Percentiles rank a stretch among this genome's conserved stretches.
Conservation (phyloP, 306 rosid genomes). For the Cajanus cajan region DNA sequence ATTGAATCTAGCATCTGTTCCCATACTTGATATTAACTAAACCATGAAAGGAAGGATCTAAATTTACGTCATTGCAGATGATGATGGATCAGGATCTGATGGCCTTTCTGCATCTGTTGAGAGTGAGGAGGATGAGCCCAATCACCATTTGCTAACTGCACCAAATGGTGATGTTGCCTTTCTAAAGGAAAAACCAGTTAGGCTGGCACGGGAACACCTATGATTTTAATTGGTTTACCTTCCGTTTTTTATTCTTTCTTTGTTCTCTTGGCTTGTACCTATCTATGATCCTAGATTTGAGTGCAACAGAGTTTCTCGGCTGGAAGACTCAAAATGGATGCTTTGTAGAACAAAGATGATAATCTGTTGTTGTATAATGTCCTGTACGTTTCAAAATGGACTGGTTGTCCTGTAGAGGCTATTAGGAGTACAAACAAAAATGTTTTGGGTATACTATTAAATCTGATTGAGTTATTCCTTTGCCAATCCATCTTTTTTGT, state of each 20-base stretch:
- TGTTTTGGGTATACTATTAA: neutral
- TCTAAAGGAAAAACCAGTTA: conserved; percentile 69
- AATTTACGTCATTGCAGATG: conserved; percentile 53
- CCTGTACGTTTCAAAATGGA: conserved; percentile 25
- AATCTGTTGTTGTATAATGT: conserved; percentile 43
- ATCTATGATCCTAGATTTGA: conserved; percentile 29
- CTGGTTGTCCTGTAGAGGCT: neutral
- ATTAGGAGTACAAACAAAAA: conserved; percentile 2
- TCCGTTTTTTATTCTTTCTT: conserved; percentile 17
- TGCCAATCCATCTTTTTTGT: neutral
- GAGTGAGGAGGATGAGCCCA: conserved; percentile 64
- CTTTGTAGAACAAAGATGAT: conserved; percentile 29
- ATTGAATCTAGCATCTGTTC: neutral
- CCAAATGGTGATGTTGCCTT: conserved; percentile 65
- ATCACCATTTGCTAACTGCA: conserved; percentile 61
- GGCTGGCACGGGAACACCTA: conserved; percentile 61
- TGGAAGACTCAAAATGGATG: conserved; percentile 24
- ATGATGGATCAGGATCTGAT: conserved; percentile 66
- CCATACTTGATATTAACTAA: conserved; percentile 13
- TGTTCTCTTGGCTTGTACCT: conserved; percentile 42
- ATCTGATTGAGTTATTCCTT: conserved; percentile 21
- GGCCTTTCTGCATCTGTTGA: conserved; percentile 50
- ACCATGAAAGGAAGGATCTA: neutral
- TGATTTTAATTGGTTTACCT: conserved; percentile 35
- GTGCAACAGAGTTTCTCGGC: conserved; percentile 32